Evolutionary conservation across 75 land plant species (phyloP).

Genomic region (Sequoiadendron giganteum): DNA sequence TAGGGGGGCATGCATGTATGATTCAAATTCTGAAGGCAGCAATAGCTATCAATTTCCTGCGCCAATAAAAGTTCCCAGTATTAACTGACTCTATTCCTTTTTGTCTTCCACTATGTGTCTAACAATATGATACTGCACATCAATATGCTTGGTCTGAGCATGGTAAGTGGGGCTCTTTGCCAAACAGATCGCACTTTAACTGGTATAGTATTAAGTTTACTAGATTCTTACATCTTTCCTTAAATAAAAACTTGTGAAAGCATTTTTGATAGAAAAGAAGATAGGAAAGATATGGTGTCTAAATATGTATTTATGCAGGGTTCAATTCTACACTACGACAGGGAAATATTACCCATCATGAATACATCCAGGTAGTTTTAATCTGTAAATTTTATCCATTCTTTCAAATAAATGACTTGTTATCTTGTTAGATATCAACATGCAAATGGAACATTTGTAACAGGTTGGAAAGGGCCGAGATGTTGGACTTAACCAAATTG

Average conservation of each 20-base stretch:
- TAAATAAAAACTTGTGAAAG: not conserved
- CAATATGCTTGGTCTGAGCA: no score
- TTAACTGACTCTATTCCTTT: no score
- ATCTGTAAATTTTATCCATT: not conserved
- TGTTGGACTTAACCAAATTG: slow-evolving; percentile 90
- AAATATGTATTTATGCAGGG: slow-evolving; percentile 38
- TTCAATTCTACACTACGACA: slow-evolving; percentile 87
- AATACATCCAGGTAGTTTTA: slow-evolving; percentile 75
- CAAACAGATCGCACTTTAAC: no score
- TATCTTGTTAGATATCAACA: not conserved
- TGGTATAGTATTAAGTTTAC: not conserved
- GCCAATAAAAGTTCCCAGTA: no score
- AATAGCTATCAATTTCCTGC: no score
- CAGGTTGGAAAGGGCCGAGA: slow-evolving; percentile 94
- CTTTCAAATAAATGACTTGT: not conserved
- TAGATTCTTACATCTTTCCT: not conserved
- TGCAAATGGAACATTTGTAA: not conserved
- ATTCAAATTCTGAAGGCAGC: no score
- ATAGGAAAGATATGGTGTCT: not conserved
- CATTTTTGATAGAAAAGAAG: not conserved
- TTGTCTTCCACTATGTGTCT: no score
- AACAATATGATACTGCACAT: no score
- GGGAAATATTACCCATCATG: slow-evolving; percentile 94
- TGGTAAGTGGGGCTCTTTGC: no score
- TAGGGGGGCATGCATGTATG: no score